Percentiles rank a stretch among this genome's conserved stretches.
phyloP scores from a whole-genome alignment of 345 rosid genomes.

The Populus simonii region DNA sequence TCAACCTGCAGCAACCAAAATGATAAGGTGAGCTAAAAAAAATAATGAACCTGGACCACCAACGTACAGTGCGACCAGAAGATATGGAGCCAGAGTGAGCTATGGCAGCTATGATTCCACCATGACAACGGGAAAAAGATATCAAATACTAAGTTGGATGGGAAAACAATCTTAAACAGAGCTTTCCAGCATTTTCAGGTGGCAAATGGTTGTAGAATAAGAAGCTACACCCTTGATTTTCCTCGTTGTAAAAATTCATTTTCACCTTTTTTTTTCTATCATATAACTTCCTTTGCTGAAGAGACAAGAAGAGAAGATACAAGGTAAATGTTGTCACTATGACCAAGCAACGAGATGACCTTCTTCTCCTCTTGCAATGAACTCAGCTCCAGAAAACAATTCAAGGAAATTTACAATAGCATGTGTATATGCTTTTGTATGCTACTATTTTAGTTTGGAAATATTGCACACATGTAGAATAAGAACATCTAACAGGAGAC shows the following conservation, averaged over 20 bases:
- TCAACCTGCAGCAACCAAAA: conserved; percentile 59
- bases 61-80: background rate
- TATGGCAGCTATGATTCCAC: background rate
- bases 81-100: background rate
- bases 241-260: background rate
- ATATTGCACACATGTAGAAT: background rate
- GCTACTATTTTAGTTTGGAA: background rate
- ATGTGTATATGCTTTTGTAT: background rate
- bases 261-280: background rate
- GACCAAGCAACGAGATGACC: background rate
- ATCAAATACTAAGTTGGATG: background rate
- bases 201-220: background rate
- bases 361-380: background rate
- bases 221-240: background rate
- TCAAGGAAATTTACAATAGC: background rate
- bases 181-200: background rate
- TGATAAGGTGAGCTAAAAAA: background rate
- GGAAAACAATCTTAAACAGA: background rate
- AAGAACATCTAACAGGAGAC: background rate
- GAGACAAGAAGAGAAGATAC: background rate
- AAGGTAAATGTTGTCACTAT: background rate
- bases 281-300: background rate
- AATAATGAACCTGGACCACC: background rate
- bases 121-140: background rate
- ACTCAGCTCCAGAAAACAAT: background rate